Percentiles rank a stretch among this genome's conserved stretches.
phyloP scores from a whole-genome alignment of 75 land plant species.

The Adiantum capillusveneris region DNA sequence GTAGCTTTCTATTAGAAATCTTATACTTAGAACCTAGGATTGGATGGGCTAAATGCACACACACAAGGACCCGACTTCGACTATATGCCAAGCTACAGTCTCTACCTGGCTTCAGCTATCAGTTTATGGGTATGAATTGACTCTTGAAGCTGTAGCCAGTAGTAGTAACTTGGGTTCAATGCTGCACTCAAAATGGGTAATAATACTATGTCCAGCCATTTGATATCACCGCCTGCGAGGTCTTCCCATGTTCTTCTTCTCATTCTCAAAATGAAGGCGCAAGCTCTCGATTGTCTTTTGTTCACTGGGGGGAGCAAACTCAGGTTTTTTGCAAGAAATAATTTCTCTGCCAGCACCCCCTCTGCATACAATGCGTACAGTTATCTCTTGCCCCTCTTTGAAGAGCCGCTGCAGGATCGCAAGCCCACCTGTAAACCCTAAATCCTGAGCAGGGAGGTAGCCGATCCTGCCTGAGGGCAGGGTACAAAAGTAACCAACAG shows the following conservation, averaged over 20 bases:
- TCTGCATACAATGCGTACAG: not conserved
- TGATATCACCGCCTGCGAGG: not conserved
- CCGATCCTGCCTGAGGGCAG: not conserved
- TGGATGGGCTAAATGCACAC: too few species aligned
- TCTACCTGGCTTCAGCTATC: too few species aligned
- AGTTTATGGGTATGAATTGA: too few species aligned
- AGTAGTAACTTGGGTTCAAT: too few species aligned
- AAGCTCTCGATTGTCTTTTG: slow-evolving; percentile 2
- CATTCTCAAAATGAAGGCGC: slow-evolving; percentile 4
- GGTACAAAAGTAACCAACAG: not conserved
- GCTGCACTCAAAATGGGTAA: too few species aligned
- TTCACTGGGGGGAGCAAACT: slow-evolving; percentile 1
- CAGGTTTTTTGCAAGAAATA: not conserved
- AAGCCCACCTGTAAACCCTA: not conserved
- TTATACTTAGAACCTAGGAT: too few species aligned
- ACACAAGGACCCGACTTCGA: too few species aligned
- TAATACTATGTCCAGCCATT: too few species aligned
- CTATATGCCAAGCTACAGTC: too few species aligned
- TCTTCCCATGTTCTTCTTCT: slow-evolving; percentile 1
- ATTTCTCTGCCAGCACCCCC: slow-evolving; percentile 2
- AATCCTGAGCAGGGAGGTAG: slow-evolving; percentile 1
- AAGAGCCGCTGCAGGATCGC: not conserved
- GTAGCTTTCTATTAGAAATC: too few species aligned
- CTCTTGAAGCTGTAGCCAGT: too few species aligned
- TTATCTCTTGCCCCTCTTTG: slow-evolving; percentile 1